Evolutionary conservation across 768 basidiomycete genomes (phyloP).

Genomic region (Lentinus tigrinus): DNA sequence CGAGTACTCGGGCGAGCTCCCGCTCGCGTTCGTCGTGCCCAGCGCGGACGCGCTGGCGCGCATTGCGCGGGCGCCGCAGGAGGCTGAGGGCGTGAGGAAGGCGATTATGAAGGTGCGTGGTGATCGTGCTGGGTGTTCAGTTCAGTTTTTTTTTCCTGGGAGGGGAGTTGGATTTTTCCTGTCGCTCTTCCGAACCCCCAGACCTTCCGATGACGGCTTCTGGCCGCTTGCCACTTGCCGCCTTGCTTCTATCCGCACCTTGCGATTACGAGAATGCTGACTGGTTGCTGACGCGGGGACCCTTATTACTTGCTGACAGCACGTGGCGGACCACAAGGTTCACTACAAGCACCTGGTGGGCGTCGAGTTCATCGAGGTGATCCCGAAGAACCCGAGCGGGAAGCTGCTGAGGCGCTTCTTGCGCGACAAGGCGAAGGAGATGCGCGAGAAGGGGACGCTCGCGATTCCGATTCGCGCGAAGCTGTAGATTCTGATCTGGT

Average conservation of each 20-base stretch:
- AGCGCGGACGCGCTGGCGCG: constrained; percentile 38
- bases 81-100: constrained; percentile 39
- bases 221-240: background rate
- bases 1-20: constrained; percentile 75
- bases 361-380: constrained; percentile 37
- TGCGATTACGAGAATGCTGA: background rate
- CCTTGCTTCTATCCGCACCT: background rate
- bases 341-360: constrained; percentile 38
- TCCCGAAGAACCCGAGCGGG: constrained; percentile 35
- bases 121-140: too few species aligned
- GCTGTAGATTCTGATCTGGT: too few species aligned
- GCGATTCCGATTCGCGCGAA: constrained; percentile 8
- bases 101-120: constrained; percentile 57
- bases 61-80: constrained; percentile 31
- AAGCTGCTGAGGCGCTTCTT: constrained; percentile 31
- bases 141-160: too few species aligned
- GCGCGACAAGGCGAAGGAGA: constrained; percentile 27
- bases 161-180: too few species aligned
- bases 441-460: constrained; percentile 22
- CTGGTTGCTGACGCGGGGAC: background rate
- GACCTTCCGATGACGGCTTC: background rate
- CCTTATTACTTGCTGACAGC: too few species aligned
- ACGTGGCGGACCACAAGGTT: constrained; percentile 32
- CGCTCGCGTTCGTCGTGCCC: constrained; percentile 67
- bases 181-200: too few species aligned